These are phyloP conservation scores for Eremomyces bilateralis DNA, from an alignment of 495 filamentous ascomycete genomes.

Conservation along the genomic window DNA sequence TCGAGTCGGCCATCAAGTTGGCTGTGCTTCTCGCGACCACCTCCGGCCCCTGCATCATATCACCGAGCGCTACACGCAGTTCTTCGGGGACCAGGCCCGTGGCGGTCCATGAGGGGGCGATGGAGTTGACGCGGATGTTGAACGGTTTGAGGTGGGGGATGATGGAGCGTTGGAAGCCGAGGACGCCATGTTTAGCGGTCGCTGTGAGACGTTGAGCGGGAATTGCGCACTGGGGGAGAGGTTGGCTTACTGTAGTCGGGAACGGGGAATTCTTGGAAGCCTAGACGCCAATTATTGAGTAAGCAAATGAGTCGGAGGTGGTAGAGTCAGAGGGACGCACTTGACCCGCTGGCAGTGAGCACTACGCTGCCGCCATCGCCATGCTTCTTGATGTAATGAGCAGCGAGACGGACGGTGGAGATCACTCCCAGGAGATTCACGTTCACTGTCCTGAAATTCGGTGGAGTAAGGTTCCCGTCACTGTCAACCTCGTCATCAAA, in stretches of 20 bases:
- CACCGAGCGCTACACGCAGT: conserved; percentile 2
- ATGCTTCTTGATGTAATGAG: conserved; percentile 6
- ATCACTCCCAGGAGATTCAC: conserved; percentile 11
- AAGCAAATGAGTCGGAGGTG: no score
- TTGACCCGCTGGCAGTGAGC: conserved; percentile 11
- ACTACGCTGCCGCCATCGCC: conserved; percentile 11
- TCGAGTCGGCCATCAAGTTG: conserved; percentile 11
- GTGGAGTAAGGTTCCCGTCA: conserved; percentile 7
- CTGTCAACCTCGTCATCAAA: conserved; percentile 9
- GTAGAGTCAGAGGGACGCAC: conserved; percentile 1
- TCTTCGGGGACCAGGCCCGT: conserved; percentile 9
- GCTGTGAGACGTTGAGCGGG: conserved; percentile 1
- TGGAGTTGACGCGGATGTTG: conserved; percentile 13
- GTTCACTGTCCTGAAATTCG: conserved; percentile 6
- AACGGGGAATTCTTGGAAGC: conserved; percentile 8
- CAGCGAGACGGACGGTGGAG: conserved; percentile 7
- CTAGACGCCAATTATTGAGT: not conserved
- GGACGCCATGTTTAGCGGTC: conserved; percentile 12
- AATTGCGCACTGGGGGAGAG: not conserved
- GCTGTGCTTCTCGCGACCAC: conserved; percentile 12
- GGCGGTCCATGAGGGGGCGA: conserved; percentile 14
- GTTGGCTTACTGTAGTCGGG: conserved; percentile 8
- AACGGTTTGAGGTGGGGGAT: conserved; percentile 6
- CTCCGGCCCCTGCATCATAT: conserved; percentile 8
- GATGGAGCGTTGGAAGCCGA: conserved; percentile 11